Evolutionary conservation across 2,329 filamentous ascomycete species (phyloP).

Genomic region (Fusarium agapanthi): DNA sequence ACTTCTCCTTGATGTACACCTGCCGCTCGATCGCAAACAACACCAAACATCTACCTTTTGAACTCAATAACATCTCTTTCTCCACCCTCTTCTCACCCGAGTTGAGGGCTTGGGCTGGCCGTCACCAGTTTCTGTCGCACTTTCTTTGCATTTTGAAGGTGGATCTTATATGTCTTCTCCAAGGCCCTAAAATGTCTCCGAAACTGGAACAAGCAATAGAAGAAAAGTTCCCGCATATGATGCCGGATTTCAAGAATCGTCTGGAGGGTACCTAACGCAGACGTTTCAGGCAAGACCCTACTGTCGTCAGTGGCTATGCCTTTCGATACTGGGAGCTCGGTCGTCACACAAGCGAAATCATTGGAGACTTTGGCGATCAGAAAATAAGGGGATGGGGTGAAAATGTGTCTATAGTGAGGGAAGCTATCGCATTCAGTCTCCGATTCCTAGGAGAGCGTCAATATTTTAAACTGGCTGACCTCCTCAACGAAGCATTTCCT

Average conservation of each 20-base stretch:
- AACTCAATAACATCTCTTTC: not conserved
- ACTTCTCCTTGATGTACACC: not conserved
- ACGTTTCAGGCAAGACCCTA: not conserved
- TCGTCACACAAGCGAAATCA: not conserved
- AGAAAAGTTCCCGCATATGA: not conserved
- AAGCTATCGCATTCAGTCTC: not conserved
- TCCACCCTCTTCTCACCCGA: not conserved
- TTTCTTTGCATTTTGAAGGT: not conserved
- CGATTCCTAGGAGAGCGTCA: not conserved
- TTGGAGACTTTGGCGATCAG: not conserved
- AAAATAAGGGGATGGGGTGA: rapidly evolving
- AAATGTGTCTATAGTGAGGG: not conserved
- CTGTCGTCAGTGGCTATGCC: not conserved
- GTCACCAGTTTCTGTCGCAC: not conserved
- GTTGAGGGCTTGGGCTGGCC: not conserved
- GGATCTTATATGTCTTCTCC: not conserved
- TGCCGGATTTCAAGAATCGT: not conserved
- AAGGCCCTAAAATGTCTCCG: not conserved
- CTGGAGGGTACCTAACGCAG: not conserved
- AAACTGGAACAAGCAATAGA: not conserved
- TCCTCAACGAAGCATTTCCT: not conserved
- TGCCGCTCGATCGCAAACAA: not conserved
- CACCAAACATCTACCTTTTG: not conserved
- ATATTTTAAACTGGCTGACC: rapidly evolving
- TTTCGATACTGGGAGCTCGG: not conserved